Evolutionary conservation across 805 yeast genomes (phyloP), one percentile per base, ranked within the genome.

Genomic region (Blastobotrys americana): DNA sequence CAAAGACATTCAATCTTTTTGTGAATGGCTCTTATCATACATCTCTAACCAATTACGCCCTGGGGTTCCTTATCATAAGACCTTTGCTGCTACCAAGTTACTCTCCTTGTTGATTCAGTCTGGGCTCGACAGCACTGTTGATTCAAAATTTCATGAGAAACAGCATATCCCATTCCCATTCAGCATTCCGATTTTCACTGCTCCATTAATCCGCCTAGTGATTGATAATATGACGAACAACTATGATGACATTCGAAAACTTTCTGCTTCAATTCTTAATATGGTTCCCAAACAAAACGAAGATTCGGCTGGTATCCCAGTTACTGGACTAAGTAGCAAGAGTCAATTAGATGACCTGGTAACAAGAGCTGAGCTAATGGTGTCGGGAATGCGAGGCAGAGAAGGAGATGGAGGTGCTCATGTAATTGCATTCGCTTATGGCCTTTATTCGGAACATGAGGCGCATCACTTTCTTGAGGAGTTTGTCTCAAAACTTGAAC

Each of bases 391-490:
- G 64, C 59, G 65, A 61, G 78, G 82, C 33, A 77, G 88, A 43
- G 77, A 72, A 46, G 80, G 84, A 37, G 96, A 88, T 47, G 81
- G 85, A 19, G 96, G 89, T 5, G 88, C 95, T 0, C 73, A 79
- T 34, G 66, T 80, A 13, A 65, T 83, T 22, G 77, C 75, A 55
- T 72, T 79, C 55, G 48, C 81, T 16, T 70, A 70, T 39, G 51
- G 53, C 46, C 55, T 70, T 45, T 61, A 67, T 3, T 42, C 34
- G 1, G 28, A 34, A 5, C 44, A 52, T 2, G 49, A 55, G 27
- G 43, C 56, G 2, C 10, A 46, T 2, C 45, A 37, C 19, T 70
- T 64, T 37, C 54, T 73, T 19, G 52, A 53, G 0, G 41, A 47
- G 1, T 50, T 79, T 5, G 38, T 74, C 0, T 42, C 46, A 0